These are phyloP conservation scores for Fagopyrum esculentum DNA, from an alignment of 148 eudicot genomes.

Conservation along the genomic window DNA sequence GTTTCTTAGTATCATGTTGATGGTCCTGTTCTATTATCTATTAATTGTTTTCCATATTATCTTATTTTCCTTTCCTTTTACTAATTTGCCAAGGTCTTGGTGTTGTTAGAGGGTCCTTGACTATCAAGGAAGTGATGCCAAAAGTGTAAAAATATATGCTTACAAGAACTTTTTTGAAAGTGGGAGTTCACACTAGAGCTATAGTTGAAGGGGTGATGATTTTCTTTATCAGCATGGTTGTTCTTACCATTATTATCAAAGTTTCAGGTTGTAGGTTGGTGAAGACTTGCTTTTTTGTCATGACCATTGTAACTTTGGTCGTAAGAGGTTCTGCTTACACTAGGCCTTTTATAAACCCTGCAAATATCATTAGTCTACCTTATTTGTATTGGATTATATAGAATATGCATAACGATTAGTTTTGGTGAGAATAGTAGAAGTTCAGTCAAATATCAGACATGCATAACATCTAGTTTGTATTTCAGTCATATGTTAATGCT, in stretches of 20 bases:
- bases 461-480: too few species aligned
- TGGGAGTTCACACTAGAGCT: slow-evolving; percentile 84
- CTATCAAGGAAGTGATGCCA: slow-evolving; percentile 73
- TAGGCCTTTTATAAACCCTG: slow-evolving; percentile 94
- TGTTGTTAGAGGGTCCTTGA: slow-evolving; percentile 76
- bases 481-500: too few species aligned
- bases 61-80: not conserved
- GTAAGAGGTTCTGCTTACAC: too few species aligned
- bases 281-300: slow-evolving; percentile 73
- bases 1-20: too few species aligned
- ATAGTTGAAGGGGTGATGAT: slow-evolving; percentile 83
- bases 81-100: slow-evolving; percentile 57
- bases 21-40: too few species aligned
- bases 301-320: slow-evolving; percentile 64
- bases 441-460: too few species aligned
- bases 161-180: slow-evolving; percentile 68
- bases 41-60: too few species aligned
- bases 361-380: too few species aligned
- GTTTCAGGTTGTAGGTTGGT: slow-evolving; percentile 46
- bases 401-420: too few species aligned
- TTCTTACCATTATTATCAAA: slow-evolving; percentile 52
- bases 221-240: slow-evolving; percentile 58
- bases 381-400: too few species aligned
- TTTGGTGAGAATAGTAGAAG: too few species aligned
- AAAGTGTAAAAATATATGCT: slow-evolving; percentile 64